phyloP scores from a whole-genome alignment of 768 basidiomycete species.

The Ramaria sp. region DNA sequence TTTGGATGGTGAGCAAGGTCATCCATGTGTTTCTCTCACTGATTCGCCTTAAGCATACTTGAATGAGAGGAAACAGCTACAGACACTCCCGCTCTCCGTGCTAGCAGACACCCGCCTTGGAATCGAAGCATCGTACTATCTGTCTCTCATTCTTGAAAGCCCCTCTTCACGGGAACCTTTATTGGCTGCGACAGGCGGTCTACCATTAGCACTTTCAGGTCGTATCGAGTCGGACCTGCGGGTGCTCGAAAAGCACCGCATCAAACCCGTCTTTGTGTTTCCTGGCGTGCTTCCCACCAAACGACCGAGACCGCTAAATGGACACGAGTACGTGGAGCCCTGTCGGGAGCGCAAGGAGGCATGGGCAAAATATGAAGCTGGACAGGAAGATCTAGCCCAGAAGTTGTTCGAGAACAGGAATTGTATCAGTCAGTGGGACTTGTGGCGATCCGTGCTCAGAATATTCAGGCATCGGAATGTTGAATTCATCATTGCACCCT shows the following conservation, averaged over 20 bases:
- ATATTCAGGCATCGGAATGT: slow-evolving; percentile 92
- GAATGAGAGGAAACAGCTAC: slow-evolving; percentile 78
- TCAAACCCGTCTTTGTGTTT: slow-evolving; percentile 99
- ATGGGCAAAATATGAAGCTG: slow-evolving; percentile 89
- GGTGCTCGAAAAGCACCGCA: slow-evolving; percentile 77
- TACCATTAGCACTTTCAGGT: slow-evolving; percentile 77
- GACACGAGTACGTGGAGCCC: slow-evolving; percentile 41
- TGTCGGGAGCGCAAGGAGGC: slow-evolving; percentile 73
- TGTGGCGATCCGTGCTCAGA: slow-evolving; percentile 88
- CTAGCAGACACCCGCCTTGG: slow-evolving; percentile 90
- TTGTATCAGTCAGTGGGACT: slow-evolving; percentile 69
- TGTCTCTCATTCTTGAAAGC: slow-evolving; percentile 65
- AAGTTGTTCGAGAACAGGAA: slow-evolving; percentile 72
- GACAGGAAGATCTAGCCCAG: slow-evolving; percentile 82
- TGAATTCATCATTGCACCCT: slow-evolving; percentile 94
- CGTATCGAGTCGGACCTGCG: slow-evolving; percentile 91
- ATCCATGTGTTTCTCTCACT: not conserved
- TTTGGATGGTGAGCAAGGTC: slow-evolving; percentile 16
- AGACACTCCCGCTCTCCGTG: slow-evolving; percentile 68
- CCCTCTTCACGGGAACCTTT: slow-evolving; percentile 80
- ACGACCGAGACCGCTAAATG: slow-evolving; percentile 48
- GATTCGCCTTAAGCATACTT: slow-evolving; percentile 53
- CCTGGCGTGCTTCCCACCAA: slow-evolving; percentile 76
- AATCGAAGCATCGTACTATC: slow-evolving; percentile 90
- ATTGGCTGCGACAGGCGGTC: slow-evolving; percentile 88